Percentiles rank a stretch among this genome's conserved stretches.
Conservation (phyloP, 2,329 filamentous ascomycete species). For the Sporothrix brunneoviolacea region DNA sequence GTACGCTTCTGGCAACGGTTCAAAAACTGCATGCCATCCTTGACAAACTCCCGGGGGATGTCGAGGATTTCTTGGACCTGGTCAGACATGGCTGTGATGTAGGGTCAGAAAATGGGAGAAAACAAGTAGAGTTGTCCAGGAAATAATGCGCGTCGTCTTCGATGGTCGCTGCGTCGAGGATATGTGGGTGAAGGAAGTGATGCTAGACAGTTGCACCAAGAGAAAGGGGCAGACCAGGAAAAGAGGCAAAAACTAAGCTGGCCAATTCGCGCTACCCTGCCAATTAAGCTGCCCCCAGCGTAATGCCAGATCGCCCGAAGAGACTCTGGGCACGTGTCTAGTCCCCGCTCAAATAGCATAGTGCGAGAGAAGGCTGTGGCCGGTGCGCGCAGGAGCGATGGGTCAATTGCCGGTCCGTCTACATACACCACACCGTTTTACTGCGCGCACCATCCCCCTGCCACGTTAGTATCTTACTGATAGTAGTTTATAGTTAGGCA, state of each 20-base stretch:
- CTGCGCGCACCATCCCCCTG: too few species aligned
- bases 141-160: background rate
- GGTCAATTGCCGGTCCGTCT: too few species aligned
- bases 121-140: too few species aligned
- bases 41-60: constrained; percentile 58
- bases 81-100: constrained; percentile 52
- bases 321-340: constrained; percentile 1
- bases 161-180: background rate
- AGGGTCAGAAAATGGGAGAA: background rate
- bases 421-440: too few species aligned
- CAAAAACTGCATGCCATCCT: constrained; percentile 56
- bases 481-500: too few species aligned
- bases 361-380: too few species aligned
- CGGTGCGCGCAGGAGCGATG: too few species aligned
- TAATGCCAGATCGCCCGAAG: constrained; percentile 20
- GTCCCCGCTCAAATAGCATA: too few species aligned
- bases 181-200: background rate
- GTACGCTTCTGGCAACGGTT: constrained; percentile 56
- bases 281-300: background rate
- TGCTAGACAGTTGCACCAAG: too few species aligned
- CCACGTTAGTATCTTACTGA: too few species aligned
- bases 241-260: constrained; percentile 1
- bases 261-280: constrained; percentile 4
- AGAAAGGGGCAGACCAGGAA: constrained; percentile 9
- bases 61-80: constrained; percentile 65